Evolutionary conservation across 495 filamentous ascomycete genomes (phyloP).

Genomic region (Oidiodendron maius): DNA sequence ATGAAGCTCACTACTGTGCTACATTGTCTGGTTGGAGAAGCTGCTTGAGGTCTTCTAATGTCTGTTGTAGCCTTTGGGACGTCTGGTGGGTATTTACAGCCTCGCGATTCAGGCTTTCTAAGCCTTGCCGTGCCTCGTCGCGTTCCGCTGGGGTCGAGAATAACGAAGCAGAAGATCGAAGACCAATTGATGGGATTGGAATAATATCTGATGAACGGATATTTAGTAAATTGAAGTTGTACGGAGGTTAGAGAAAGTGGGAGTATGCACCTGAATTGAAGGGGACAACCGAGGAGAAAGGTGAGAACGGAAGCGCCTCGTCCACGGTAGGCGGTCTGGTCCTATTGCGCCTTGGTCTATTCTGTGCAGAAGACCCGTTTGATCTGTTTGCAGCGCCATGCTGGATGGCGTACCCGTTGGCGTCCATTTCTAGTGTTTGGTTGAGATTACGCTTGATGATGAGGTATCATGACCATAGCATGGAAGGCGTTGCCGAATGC

Average conservation of each 20-base stretch:
- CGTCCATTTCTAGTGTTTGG: slow-evolving; percentile 11
- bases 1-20: slow-evolving; percentile 40
- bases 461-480: slow-evolving; percentile 11
- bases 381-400: slow-evolving; percentile 12
- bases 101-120: slow-evolving; percentile 48
- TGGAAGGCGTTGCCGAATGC: background rate
- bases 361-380: slow-evolving; percentile 6
- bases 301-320: slow-evolving; percentile 86
- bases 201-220: slow-evolving; percentile 50
- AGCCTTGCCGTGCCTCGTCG: slow-evolving; percentile 33
- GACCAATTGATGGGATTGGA: slow-evolving; percentile 57
- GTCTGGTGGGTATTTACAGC: slow-evolving; percentile 27
- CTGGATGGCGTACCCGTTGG: slow-evolving; percentile 13
- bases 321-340: slow-evolving; percentile 50
- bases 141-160: slow-evolving; percentile 30
- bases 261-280: slow-evolving; percentile 68
- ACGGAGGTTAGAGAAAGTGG: background rate
- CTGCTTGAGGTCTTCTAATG: slow-evolving; percentile 61
- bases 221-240: slow-evolving; percentile 1
- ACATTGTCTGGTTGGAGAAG: slow-evolving; percentile 60
- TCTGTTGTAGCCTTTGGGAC: slow-evolving; percentile 38
- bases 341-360: background rate
- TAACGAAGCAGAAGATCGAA: slow-evolving; percentile 40
- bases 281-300: slow-evolving; percentile 81
- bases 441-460: background rate